Evolutionary conservation across 768 basidiomycete genomes (phyloP), one percentile per base, ranked within the genome.

Genomic region (Hemileccinum rubropunctum): DNA sequence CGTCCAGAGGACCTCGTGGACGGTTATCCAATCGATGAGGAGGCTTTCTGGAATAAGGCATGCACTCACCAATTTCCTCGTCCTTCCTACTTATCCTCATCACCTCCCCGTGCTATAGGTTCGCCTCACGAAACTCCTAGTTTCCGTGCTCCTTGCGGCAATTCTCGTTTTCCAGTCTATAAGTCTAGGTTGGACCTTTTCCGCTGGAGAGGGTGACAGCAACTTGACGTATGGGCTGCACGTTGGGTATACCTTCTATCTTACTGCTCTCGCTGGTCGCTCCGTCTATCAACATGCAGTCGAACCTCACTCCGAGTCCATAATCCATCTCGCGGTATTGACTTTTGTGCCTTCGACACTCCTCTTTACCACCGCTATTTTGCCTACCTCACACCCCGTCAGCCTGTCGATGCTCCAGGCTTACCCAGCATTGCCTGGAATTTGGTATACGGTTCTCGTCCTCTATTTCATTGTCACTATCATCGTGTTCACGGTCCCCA

Each of bases 1-100:
- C 81, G 63, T n/a, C 79, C 82, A 9, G 84, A 86, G 62, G 90
- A 92, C 57, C 56, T 79, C 32, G 51, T 83, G 12, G 83, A 88
- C 53, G 87, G 87, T 4, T 77, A 77, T 45, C 83, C 88, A 8
- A 71, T 88, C 35, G 67, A 86, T 20, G 83, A 78, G 45, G 73
- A 71, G 4, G 67, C 50, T 3, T 90, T 90, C 65, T 84, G 83
- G 83, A 56, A 59, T n/a, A 69, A 71, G 66, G 83, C 79, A 56
- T 39, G 76, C 67, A 40, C 27, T 4, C 21, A 9, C 9, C 26
- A 49, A 20, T 13, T 35, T 43, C 12, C 4, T n/a, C 1, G 20
- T 48, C 34, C 34, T 18, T n/a, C 30, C n/a, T 47, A 28, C 42
- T 52, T 11, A 52, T 45, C 9, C n/a, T 23, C 6, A 23, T 23